A percentile compares a stretch with the other conserved stretches of the same genome.
phyloP scores from a whole-genome alignment of 106 monocot genomes.

The Agapanthus africanus region DNA sequence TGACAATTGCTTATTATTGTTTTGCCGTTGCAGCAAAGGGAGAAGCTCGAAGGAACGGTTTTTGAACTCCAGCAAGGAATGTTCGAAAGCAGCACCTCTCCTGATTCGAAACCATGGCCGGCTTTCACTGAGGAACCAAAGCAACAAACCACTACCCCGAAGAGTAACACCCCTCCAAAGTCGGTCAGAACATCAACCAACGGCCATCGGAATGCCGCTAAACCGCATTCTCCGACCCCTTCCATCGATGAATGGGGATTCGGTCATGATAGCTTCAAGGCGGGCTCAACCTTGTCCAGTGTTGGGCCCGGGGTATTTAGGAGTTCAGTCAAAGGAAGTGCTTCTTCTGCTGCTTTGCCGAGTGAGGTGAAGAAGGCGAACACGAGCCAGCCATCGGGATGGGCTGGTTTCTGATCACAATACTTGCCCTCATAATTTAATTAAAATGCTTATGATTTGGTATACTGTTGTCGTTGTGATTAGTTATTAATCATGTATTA shows the following conservation, averaged over 20 bases:
- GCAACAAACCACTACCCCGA: constrained; percentile 4
- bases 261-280: constrained; percentile 53
- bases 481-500: no score
- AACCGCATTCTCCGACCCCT: not conserved
- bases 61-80: constrained; percentile 52
- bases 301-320: constrained; percentile 12
- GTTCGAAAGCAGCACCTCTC: constrained; percentile 17
- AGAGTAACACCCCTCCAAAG: constrained; percentile 29
- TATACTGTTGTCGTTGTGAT: no score
- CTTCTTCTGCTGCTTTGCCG: constrained; percentile 26
- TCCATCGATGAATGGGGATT: constrained; percentile 43
- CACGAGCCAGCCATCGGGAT: constrained; percentile 62
- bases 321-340: constrained; percentile 16
- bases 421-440: no score
- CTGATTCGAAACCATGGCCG: constrained; percentile 48
- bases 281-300: constrained; percentile 28
- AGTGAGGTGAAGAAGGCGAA: constrained; percentile 29
- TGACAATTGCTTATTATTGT: no score
- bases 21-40: constrained; percentile 75
- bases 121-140: constrained; percentile 57
- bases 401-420: constrained; percentile 92
- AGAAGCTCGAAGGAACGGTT: constrained; percentile 72
- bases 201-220: constrained; percentile 20
- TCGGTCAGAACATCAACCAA: constrained; percentile 74
- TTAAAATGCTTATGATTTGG: no score